A percentile compares a stretch with the other conserved stretches of the same genome.
Evolutionary conservation across 2,329 filamentous ascomycete species (phyloP).

Genomic region (Fonsecaea nubica): DNA sequence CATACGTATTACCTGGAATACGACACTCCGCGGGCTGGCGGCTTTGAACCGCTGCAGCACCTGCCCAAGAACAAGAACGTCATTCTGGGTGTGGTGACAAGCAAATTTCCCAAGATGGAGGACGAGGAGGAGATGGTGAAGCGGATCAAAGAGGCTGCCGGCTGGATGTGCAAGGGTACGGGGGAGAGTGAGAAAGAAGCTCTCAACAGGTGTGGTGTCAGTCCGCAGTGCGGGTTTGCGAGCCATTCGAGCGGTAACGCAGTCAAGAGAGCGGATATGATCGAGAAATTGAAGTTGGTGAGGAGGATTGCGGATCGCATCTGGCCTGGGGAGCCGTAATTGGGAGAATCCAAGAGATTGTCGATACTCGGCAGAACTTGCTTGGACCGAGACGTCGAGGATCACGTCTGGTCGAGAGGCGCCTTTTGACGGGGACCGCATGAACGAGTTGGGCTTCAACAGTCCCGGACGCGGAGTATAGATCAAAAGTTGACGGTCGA

Average conservation of each 20-base stretch:
- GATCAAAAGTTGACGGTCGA: too few relatives aligned
- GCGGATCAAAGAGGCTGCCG: conserved; percentile 63
- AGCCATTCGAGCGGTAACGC: conserved; percentile 72
- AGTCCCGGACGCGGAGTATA: not conserved
- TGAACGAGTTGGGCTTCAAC: not conserved
- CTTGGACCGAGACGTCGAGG: not conserved
- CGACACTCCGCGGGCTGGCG: conserved; percentile 65
- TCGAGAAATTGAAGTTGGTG: conserved; percentile 69
- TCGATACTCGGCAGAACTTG: not conserved
- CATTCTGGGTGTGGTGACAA: conserved; percentile 65
- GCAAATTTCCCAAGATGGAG: conserved; percentile 64
- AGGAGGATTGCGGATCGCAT: conserved; percentile 71
- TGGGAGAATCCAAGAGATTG: not conserved
- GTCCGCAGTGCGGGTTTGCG: conserved; percentile 71
- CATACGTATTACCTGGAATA: conserved; percentile 70
- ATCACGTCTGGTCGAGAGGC: not conserved
- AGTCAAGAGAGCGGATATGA: conserved; percentile 69
- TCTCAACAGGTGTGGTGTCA: conserved; percentile 67
- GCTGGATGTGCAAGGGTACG: conserved; percentile 68
- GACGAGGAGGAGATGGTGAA: conserved; percentile 64
- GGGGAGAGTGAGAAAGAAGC: conserved; percentile 68
- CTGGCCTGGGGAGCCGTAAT: conserved; percentile 61
- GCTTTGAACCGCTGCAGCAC: conserved; percentile 65
- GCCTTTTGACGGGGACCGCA: not conserved
- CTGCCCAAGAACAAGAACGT: conserved; percentile 65